Evolutionary conservation across 31 red algal species (phyloP).

Genomic region (Odonthalia washingtoniensis): DNA sequence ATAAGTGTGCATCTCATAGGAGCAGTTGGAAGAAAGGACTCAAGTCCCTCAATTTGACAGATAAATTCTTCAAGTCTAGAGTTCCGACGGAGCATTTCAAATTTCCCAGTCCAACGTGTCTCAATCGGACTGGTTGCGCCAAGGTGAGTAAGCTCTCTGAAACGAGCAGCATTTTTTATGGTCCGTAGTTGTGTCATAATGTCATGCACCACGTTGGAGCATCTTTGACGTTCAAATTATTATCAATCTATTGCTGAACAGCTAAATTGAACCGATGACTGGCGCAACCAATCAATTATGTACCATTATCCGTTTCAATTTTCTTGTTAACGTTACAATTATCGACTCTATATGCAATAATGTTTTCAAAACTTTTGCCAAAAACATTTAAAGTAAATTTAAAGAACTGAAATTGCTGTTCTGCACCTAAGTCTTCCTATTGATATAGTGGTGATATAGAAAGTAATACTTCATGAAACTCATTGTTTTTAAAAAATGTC

Average conservation of each 20-base stretch:
- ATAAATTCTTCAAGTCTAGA: not conserved
- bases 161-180: not conserved
- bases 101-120: not conserved
- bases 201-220: not conserved
- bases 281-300: not conserved
- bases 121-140: not conserved
- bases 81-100: not conserved
- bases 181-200: not conserved
- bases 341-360: not conserved
- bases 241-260: not conserved
- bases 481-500: not conserved
- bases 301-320: not conserved
- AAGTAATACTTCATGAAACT: not conserved
- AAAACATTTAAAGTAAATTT: no score
- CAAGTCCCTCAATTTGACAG: not conserved
- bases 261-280: not conserved
- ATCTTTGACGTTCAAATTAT: not conserved
- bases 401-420: not conserved
- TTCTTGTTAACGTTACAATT: not conserved
- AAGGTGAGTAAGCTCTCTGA: not conserved
- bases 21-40: not conserved
- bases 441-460: not conserved
- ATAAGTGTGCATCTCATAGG: not conserved
- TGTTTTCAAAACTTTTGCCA: not conserved
- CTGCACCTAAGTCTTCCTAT: not conserved